phyloP scores from a whole-genome alignment of 805 yeast species.

The Lipomyces mesembrius region DNA sequence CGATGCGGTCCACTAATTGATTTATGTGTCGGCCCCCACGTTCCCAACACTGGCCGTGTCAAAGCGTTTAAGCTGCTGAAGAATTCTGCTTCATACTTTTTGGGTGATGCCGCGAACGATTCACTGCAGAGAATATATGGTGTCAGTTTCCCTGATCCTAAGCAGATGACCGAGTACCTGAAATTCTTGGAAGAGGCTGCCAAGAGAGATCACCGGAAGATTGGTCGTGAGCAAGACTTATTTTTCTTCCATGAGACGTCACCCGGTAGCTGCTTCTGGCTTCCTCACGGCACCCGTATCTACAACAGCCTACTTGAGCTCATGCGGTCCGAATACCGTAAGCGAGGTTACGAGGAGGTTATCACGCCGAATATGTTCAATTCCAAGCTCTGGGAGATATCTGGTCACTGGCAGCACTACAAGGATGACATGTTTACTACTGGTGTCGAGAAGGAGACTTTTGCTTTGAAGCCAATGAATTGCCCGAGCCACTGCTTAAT shows the following conservation, averaged over 20 bases:
- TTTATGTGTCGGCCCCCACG: conserved; percentile 96
- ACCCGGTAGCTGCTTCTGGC: conserved; percentile 98
- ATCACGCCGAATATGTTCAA: conserved; percentile 99
- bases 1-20: conserved; percentile 98
- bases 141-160: conserved; percentile 98
- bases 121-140: conserved; percentile 97
- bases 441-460: conserved; percentile 94
- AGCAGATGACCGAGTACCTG: conserved; percentile 90
- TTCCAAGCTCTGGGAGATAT: conserved; percentile 95
- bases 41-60: conserved; percentile 95
- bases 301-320: conserved; percentile 84
- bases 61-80: conserved; percentile 92
- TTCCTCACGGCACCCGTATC: conserved; percentile 98
- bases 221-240: conserved; percentile 95
- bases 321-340: conserved; percentile 81
- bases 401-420: conserved; percentile 98
- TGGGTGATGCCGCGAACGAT: conserved; percentile 91
- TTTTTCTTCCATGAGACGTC: conserved; percentile 95
- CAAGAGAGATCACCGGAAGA: conserved; percentile 86
- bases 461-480: conserved; percentile 88
- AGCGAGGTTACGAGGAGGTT: conserved; percentile 96
- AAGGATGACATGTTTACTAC: conserved; percentile 96
- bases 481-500: conserved; percentile 82
- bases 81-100: conserved; percentile 94
- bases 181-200: conserved; percentile 96